These are phyloP conservation scores for Pestalotiopsis sp. DNA, from an alignment of 2,329 filamentous ascomycete species.

Conservation along the genomic window DNA sequence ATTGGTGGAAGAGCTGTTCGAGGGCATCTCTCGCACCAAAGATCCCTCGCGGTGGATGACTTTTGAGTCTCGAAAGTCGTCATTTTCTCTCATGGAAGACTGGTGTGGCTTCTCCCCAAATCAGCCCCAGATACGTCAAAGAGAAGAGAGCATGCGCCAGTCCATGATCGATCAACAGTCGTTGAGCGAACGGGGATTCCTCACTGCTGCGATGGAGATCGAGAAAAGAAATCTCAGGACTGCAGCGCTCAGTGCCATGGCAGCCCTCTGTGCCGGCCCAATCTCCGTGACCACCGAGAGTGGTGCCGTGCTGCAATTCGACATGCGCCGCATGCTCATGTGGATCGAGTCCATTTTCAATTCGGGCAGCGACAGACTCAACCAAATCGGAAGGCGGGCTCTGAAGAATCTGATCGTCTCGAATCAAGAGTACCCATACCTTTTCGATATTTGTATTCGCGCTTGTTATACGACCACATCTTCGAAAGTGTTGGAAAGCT, in stretches of 20 bases:
- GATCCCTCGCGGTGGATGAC: constrained; percentile 95
- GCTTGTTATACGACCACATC: constrained; percentile 85
- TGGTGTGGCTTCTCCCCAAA: constrained; percentile 99
- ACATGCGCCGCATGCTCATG: constrained; percentile 86
- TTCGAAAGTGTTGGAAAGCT: constrained; percentile 87
- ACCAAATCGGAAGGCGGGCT: constrained; percentile 84
- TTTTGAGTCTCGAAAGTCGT: constrained; percentile 93
- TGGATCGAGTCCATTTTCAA: constrained; percentile 98
- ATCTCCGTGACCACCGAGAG: constrained; percentile 88
- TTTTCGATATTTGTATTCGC: constrained; percentile 87
- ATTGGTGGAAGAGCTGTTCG: constrained; percentile 88
- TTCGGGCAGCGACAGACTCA: constrained; percentile 87
- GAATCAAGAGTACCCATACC: constrained; percentile 83
- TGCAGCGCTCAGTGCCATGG: constrained; percentile 93
- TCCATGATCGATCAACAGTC: constrained; percentile 81
- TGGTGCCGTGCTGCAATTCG: constrained; percentile 85
- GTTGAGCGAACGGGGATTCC: constrained; percentile 72
- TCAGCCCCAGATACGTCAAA: constrained; percentile 75
- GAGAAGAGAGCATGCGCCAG: constrained; percentile 86
- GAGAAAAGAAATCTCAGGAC: constrained; percentile 92
- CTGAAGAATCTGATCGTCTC: constrained; percentile 87
- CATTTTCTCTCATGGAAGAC: constrained; percentile 96
- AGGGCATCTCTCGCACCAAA: constrained; percentile 82
- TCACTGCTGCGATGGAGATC: constrained; percentile 92
- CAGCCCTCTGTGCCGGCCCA: constrained; percentile 83